A percentile compares a stretch with the other conserved stretches of the same genome.
These are phyloP conservation scores for Penicillium nordicum DNA, from an alignment of 2,329 filamentous ascomycete genomes.

Conservation along the genomic window DNA sequence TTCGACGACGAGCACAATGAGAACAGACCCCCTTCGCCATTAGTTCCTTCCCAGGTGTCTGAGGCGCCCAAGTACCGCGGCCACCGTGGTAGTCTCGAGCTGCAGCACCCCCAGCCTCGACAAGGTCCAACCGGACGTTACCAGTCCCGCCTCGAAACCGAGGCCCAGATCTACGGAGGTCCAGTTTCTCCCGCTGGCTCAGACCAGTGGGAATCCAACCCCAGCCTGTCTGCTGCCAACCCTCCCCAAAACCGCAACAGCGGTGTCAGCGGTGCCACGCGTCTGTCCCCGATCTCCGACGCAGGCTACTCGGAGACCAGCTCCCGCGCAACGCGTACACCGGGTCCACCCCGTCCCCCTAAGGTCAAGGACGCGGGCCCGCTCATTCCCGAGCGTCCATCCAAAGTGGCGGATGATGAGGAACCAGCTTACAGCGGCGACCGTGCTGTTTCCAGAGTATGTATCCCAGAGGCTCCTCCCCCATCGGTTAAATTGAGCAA, in stretches of 20 bases:
- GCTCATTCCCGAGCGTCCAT: constrained; percentile 52
- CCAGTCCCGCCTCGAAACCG: constrained; percentile 59
- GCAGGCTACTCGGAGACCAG: constrained; percentile 44
- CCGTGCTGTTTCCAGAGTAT: constrained; percentile 40
- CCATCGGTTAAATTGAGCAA: background rate
- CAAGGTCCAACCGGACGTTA: constrained; percentile 61
- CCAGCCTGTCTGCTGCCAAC: constrained; percentile 37
- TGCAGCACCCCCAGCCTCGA: constrained; percentile 63
- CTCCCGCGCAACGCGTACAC: constrained; percentile 31
- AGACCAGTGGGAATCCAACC: constrained; percentile 47
- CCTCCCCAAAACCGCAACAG: constrained; percentile 35
- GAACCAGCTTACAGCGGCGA: constrained; percentile 38
- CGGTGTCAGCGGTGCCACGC: constrained; percentile 37
- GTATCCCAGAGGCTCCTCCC: constrained; percentile 5
- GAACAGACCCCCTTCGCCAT: constrained; percentile 56
- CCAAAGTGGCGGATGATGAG: constrained; percentile 38
- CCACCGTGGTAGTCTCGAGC: constrained; percentile 60
- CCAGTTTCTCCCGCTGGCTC: constrained; percentile 41
- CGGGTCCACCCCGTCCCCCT: constrained; percentile 49
- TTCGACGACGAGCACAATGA: constrained; percentile 40
- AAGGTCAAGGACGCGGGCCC: constrained; percentile 58
- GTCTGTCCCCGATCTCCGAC: constrained; percentile 48
- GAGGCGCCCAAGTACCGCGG: constrained; percentile 63
- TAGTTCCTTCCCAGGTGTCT: constrained; percentile 58
- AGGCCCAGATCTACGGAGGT: constrained; percentile 54